A percentile compares a stretch with the other conserved stretches of the same genome.
These are phyloP conservation scores for Onygenales sp. DNA, from an alignment of 2,329 filamentous ascomycete species.

Conservation along the genomic window DNA sequence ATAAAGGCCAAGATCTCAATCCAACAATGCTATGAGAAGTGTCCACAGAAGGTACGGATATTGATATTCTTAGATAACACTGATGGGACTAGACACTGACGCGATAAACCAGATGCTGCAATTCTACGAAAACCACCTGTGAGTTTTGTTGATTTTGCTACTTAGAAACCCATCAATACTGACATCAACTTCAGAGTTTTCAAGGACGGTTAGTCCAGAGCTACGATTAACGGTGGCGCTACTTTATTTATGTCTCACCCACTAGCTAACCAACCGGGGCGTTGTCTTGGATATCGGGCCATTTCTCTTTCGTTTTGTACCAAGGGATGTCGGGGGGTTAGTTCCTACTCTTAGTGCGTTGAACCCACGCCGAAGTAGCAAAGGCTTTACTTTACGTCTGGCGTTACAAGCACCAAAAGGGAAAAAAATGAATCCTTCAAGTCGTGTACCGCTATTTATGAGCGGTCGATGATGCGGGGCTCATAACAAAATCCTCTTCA, in stretches of 20 bases:
- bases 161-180: slow-evolving; percentile 5
- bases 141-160: slow-evolving; percentile 13
- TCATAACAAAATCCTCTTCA: neutral
- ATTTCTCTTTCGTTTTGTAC: too few species aligned
- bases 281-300: neutral
- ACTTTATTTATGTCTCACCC: neutral
- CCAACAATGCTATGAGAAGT: slow-evolving; percentile 32
- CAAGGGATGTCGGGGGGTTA: too few species aligned
- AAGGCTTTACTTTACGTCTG: too few species aligned
- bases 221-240: neutral
- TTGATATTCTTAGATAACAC: neutral
- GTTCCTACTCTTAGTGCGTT: too few species aligned
- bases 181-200: slow-evolving; percentile 22
- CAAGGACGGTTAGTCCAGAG: slow-evolving; percentile 18
- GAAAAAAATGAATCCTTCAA: neutral
- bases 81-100: neutral
- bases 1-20: slow-evolving; percentile 34
- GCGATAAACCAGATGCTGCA: slow-evolving; percentile 31
- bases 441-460: neutral
- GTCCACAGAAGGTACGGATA: slow-evolving; percentile 29
- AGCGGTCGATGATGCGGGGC: neutral
- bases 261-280: too few species aligned
- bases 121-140: slow-evolving; percentile 42
- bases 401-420: too few species aligned
- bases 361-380: too few species aligned